These are phyloP conservation scores for Candida ascalaphidarum DNA, from an alignment of 805 yeast genomes.

Conservation along the genomic window DNA sequence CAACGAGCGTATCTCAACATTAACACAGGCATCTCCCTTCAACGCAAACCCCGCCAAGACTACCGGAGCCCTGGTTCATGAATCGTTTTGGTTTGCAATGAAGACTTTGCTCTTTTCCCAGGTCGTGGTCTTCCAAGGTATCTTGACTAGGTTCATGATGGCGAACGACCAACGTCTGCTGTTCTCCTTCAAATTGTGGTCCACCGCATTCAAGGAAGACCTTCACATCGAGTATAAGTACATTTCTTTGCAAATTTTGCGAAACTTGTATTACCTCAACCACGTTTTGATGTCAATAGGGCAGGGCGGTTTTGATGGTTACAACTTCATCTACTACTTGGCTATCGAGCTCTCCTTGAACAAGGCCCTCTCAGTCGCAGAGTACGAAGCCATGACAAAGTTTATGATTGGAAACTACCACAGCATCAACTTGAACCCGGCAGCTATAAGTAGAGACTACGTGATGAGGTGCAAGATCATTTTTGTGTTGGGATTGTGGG, in stretches of 20 bases:
- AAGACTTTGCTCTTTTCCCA: conserved; percentile 39
- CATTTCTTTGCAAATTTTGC: conserved; percentile 23
- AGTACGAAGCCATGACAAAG: conserved; percentile 11
- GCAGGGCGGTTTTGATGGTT: conserved; percentile 56
- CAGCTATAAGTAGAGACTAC: conserved; percentile 16
- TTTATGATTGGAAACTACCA: conserved; percentile 24
- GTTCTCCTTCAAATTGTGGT: conserved; percentile 9
- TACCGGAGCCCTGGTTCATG: conserved; percentile 2
- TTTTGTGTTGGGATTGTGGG: conserved; percentile 40
- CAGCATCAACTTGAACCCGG: conserved; percentile 22
- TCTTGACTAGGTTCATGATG: conserved; percentile 28
- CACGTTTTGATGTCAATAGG: conserved; percentile 48
- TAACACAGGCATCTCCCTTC: conserved; percentile 7
- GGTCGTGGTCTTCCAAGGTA: conserved; percentile 43
- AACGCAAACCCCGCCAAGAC: conserved; percentile 5
- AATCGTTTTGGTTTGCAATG: conserved; percentile 28
- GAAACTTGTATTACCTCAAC: conserved; percentile 34
- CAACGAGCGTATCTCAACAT: conserved; percentile 13
- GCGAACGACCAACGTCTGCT: conserved; percentile 6
- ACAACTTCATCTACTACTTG: conserved; percentile 49
- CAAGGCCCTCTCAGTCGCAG: conserved; percentile 5
- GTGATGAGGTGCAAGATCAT: conserved; percentile 30
- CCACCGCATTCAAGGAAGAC: conserved; percentile 3
- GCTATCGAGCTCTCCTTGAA: conserved; percentile 34
- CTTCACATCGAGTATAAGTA: conserved; percentile 19